Conservation (phyloP, 306 rosid species). For the Casuarina glauca region DNA sequence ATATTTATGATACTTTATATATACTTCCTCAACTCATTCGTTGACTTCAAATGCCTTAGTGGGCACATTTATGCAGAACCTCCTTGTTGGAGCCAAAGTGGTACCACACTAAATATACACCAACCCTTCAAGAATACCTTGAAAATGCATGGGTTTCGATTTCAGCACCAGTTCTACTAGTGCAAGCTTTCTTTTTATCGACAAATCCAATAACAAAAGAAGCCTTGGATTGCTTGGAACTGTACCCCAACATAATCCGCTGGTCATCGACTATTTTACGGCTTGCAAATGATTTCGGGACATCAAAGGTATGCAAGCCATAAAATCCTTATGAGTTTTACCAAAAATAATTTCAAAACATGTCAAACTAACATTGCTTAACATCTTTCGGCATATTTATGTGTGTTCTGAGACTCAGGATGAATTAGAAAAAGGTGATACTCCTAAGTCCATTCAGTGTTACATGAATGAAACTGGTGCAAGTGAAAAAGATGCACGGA, state of each 20-base stretch:
- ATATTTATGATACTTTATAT: too few species aligned
- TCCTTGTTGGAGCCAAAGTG: slow-evolving; percentile 6
- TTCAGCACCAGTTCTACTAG: slow-evolving; percentile 5
- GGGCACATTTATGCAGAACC: slow-evolving; percentile 7
- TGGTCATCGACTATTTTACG: slow-evolving; percentile 6
- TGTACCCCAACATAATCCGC: background rate
- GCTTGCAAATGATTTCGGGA: slow-evolving; percentile 29
- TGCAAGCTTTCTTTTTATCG: slow-evolving; percentile 1
- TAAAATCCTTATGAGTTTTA: background rate
- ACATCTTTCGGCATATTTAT: background rate
- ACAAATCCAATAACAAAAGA: background rate
- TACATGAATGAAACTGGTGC: slow-evolving; percentile 18
- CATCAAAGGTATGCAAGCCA: slow-evolving; percentile 9
- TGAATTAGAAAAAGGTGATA: slow-evolving; percentile 16
- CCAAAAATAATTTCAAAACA: background rate
- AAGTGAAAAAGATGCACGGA: slow-evolving; percentile 12
- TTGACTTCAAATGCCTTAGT: background rate
- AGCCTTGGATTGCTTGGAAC: slow-evolving; percentile 7
- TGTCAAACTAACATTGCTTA: background rate
- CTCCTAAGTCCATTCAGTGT: slow-evolving; percentile 18
- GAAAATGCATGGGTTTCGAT: slow-evolving; percentile 23
- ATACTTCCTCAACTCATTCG: too few species aligned
- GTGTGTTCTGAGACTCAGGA: background rate
- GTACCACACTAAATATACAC: slow-evolving; percentile 7
- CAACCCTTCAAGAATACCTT: slow-evolving; percentile 12